Evolutionary conservation across 2,329 filamentous ascomycete genomes (phyloP).

Genomic region (Apiospora hydei): DNA sequence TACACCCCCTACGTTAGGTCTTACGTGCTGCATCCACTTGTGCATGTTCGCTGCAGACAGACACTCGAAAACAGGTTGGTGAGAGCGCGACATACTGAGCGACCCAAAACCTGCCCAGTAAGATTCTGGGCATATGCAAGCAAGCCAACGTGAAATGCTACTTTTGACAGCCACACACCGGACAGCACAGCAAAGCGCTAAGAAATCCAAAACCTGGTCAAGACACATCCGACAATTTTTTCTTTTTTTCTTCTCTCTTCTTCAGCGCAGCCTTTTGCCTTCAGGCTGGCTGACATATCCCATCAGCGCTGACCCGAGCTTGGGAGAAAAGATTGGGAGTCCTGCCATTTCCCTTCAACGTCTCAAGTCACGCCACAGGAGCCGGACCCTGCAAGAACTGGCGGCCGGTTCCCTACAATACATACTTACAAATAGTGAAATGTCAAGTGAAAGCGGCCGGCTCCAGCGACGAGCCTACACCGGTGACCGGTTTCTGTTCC

Average conservation of each 20-base stretch:
- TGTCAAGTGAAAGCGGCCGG: background rate
- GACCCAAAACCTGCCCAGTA: background rate
- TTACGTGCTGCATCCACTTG: slow-evolving; percentile 3
- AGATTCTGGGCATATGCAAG: background rate
- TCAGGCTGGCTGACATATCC: background rate
- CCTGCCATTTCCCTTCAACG: slow-evolving; percentile 16
- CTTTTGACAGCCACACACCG: background rate
- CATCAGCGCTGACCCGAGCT: background rate
- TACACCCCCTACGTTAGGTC: background rate
- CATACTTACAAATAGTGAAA: too few species aligned
- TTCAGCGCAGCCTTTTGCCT: background rate
- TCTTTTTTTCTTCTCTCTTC: background rate
- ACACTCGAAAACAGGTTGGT: too few species aligned
- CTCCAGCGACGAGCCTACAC: background rate
- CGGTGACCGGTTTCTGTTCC: slow-evolving; percentile 1
- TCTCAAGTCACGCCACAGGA: slow-evolving; percentile 13
- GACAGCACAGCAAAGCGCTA: background rate
- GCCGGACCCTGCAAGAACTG: background rate
- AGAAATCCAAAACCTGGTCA: background rate
- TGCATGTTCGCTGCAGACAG: too few species aligned
- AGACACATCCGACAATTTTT: background rate
- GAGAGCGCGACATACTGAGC: too few species aligned
- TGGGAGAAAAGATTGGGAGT: background rate
- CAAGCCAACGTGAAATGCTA: background rate
- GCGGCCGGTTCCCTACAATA: background rate